These are phyloP conservation scores for Melaleuca alternifolia DNA, from an alignment of 345 rosid species.

Conservation along the genomic window DNA sequence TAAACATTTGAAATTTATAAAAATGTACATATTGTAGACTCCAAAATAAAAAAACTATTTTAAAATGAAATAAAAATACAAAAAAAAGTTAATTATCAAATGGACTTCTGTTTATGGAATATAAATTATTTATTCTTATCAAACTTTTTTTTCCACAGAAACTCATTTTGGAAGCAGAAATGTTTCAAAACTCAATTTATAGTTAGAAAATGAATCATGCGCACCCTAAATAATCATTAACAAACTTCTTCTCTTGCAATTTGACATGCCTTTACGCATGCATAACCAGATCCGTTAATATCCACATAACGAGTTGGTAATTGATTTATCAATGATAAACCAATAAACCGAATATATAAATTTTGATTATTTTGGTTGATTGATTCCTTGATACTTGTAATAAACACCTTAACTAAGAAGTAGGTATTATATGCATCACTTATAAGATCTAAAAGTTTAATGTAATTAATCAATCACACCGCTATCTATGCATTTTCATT, in stretches of 20 bases:
- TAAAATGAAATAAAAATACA: no score
- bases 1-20: no score
- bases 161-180: no score
- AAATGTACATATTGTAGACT: no score
- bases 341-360: background rate
- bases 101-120: no score
- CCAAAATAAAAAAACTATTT: no score
- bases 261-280: background rate
- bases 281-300: background rate
- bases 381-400: background rate
- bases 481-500: no score
- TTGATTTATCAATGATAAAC: background rate
- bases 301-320: background rate
- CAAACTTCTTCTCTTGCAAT: background rate
- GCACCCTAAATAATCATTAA: background rate
- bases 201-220: no score
- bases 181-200: no score
- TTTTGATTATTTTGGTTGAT: background rate
- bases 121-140: no score
- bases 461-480: background rate
- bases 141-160: no score
- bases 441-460: background rate
- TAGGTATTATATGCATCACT: background rate
- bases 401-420: background rate
- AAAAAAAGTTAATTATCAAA: no score